Percentiles rank a stretch among this genome's conserved stretches.
These are phyloP conservation scores for Acanthamoeba royreba DNA, from an alignment of 208 protist genomes.

Conservation along the genomic window DNA sequence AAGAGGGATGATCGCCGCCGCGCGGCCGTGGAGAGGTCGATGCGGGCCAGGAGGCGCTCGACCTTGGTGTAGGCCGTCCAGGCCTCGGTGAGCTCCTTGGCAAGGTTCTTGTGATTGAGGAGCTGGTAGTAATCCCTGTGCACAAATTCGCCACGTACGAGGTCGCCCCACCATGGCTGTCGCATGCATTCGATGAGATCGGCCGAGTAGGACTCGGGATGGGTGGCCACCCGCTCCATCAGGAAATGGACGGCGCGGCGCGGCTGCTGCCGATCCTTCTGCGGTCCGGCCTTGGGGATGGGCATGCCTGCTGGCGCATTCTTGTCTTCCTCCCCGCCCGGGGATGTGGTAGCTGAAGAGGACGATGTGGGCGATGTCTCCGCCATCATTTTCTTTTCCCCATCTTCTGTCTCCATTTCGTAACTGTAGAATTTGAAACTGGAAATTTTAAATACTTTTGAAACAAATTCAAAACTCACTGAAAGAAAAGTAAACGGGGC, in stretches of 20 bases:
- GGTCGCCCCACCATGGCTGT: not conserved
- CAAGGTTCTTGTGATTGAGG: slow-evolving; percentile 1
- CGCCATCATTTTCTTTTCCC: too few relatives aligned
- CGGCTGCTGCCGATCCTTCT: not conserved
- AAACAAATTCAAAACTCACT: too few relatives aligned
- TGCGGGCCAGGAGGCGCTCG: not conserved
- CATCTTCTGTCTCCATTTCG: too few relatives aligned
- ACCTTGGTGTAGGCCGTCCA: not conserved
- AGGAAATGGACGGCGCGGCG: not conserved
- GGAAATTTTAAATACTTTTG: too few relatives aligned
- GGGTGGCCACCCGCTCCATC: not conserved
- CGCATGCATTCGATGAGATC: slow-evolving; percentile 16
- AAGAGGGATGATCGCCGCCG: not conserved
- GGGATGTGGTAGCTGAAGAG: too few relatives aligned
- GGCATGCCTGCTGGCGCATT: not conserved
- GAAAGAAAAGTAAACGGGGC: too few relatives aligned
- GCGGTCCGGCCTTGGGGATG: not conserved
- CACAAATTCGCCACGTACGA: not conserved
- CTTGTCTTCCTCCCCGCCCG: too few relatives aligned
- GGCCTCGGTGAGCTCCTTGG: slow-evolving; percentile 6
- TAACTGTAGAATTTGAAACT: too few relatives aligned
- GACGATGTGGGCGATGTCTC: too few relatives aligned
- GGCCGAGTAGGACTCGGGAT: not conserved
- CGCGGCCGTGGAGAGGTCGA: not conserved
- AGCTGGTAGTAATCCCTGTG: not conserved